Percentiles rank a stretch among this genome's conserved stretches.
Conservation (phyloP, 345 rosid genomes). For the Gynandropsis gynandra region DNA sequence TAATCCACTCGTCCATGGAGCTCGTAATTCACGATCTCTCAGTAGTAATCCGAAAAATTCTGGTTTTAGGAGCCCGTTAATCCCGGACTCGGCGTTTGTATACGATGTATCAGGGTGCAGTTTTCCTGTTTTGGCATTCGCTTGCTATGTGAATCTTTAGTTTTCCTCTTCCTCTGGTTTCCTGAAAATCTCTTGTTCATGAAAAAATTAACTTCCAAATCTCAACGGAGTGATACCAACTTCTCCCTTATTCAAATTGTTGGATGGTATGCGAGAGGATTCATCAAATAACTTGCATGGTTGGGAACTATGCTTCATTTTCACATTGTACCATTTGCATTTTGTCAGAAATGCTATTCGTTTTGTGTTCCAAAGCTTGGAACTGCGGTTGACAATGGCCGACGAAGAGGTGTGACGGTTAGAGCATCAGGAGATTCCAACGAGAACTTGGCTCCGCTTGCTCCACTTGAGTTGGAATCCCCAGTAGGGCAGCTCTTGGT, state of each 20-base stretch:
- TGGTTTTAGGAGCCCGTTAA: no score
- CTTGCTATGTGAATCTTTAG: no score
- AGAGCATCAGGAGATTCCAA: slow-evolving; percentile 52
- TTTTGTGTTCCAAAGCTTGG: slow-evolving; percentile 46
- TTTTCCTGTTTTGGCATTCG: no score
- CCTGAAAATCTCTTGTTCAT: neutral
- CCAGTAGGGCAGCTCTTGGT: slow-evolving; percentile 75
- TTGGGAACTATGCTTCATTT: neutral
- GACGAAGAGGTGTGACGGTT: slow-evolving; percentile 40
- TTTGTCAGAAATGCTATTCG: slow-evolving; percentile 43
- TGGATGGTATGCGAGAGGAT: no score
- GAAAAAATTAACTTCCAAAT: no score
- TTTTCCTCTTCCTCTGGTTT: no score
- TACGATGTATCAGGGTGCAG: no score
- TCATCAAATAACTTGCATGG: no score
- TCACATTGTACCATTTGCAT: neutral
- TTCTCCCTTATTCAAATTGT: no score
- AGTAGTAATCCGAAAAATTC: neutral
- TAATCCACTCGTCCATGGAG: neutral
- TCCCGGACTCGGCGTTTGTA: no score
- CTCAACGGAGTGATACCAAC: no score
- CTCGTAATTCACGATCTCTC: neutral
- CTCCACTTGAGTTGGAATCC: slow-evolving; percentile 76
- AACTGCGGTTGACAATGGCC: slow-evolving; percentile 28
- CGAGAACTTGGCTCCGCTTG: slow-evolving; percentile 42